These are phyloP conservation scores for Ceratocystiopsis brevicomis DNA, from an alignment of 2,329 filamentous ascomycete genomes.

Conservation along the genomic window DNA sequence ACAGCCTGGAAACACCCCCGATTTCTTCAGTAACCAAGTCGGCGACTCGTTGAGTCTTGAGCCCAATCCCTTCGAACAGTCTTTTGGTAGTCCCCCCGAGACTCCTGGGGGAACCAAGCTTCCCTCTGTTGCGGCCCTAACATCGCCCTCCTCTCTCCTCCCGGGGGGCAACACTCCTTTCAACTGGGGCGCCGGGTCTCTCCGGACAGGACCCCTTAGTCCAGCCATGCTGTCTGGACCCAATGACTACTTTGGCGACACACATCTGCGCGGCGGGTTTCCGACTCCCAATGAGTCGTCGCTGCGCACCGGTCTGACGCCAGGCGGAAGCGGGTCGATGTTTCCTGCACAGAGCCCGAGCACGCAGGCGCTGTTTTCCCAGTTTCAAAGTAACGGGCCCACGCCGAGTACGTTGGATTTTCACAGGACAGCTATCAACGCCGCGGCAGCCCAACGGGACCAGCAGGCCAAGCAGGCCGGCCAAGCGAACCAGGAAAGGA, in stretches of 20 bases:
- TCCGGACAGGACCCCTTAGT: conserved; percentile 82
- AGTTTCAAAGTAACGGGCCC: conserved; percentile 59
- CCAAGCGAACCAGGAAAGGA: conserved; percentile 14
- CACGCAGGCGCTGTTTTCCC: conserved; percentile 64
- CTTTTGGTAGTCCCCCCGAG: conserved; percentile 55
- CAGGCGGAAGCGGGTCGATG: conserved; percentile 91
- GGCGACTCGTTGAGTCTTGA: conserved; percentile 49
- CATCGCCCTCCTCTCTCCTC: conserved; percentile 69
- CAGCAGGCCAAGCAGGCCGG: conserved; percentile 21
- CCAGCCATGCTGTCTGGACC: conserved; percentile 93
- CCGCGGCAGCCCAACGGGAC: conserved; percentile 46
- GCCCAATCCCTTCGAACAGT: conserved; percentile 93
- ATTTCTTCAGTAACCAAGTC: conserved; percentile 47
- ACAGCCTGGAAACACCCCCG: conserved; percentile 33
- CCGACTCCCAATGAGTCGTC: conserved; percentile 95
- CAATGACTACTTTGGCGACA: conserved; percentile 76
- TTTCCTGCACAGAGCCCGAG: conserved; percentile 84
- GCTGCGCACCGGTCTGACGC: conserved; percentile 74
- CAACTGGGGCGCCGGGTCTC: conserved; percentile 64
- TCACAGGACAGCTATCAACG: conserved; percentile 76
- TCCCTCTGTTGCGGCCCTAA: conserved; percentile 75
- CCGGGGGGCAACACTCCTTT: conserved; percentile 56
- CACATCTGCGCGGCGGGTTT: conserved; percentile 62
- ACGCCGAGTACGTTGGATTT: conserved; percentile 89
- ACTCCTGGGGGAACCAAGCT: conserved; percentile 71